These are phyloP conservation scores for Saitozyma podzolica DNA, from an alignment of 768 basidiomycete species.

Conservation along the genomic window DNA sequence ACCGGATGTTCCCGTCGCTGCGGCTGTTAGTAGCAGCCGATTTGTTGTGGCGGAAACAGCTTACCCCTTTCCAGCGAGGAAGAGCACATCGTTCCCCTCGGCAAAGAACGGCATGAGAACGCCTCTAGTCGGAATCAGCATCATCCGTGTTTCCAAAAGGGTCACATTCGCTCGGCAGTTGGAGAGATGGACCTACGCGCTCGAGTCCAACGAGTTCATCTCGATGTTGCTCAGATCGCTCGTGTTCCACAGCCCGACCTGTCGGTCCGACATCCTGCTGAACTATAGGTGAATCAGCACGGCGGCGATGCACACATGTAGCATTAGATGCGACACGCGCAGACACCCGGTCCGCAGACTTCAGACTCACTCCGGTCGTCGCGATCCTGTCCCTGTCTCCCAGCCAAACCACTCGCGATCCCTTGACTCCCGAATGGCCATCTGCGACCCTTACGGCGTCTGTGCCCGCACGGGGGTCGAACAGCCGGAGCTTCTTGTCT, in stretches of 20 bases:
- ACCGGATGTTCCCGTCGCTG: slow-evolving; percentile 91
- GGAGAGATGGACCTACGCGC: slow-evolving; percentile 56
- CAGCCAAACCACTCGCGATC: slow-evolving; percentile 84
- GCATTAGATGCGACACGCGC: background rate
- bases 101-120: slow-evolving; percentile 98
- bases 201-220: slow-evolving; percentile 78
- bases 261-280: slow-evolving; percentile 92
- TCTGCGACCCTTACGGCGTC: slow-evolving; percentile 81
- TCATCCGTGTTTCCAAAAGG: background rate
- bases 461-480: slow-evolving; percentile 79
- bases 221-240: slow-evolving; percentile 72
- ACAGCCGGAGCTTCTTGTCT: slow-evolving; percentile 87
- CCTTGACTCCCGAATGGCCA: slow-evolving; percentile 91
- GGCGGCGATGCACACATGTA: background rate
- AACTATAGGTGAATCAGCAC: slow-evolving; percentile 56
- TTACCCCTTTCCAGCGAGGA: slow-evolving; percentile 88
- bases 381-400: slow-evolving; percentile 83
- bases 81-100: slow-evolving; percentile 81
- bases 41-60: slow-evolving; percentile 19
- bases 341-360: background rate
- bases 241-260: slow-evolving; percentile 87
- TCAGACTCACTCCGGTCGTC: slow-evolving; percentile 68
- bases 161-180: too few relatives aligned
- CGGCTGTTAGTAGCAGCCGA: background rate
- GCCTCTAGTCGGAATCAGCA: slow-evolving; percentile 55